Base-by-base conservation (phyloP, 2,329 filamentous ascomycete species). In the Diaporthe longicolla region DNA sequence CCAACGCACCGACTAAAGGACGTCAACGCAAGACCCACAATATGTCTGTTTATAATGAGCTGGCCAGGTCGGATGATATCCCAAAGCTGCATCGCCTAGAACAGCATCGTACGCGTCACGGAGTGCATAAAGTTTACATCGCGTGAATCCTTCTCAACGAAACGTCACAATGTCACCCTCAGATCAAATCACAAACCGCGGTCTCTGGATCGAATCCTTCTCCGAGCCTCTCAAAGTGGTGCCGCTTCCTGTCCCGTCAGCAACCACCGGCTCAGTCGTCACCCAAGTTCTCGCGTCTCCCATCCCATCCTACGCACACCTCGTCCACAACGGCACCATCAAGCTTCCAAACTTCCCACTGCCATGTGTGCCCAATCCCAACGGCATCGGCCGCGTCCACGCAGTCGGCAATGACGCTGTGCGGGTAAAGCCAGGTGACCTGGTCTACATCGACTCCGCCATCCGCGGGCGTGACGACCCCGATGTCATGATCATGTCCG, bases 151-250 rank as follows among this genome's bases (percentile, higher is more conserved):
- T 10, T 24, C 35, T 3, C 7, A 61, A 15, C 37, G 35, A 61
- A 3, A 13, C 35, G 6, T 37, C 37, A 43, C 10, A 26, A 61
- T 61, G 35, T 9, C 35, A 61, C 5, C 37, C 13, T 43, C 35
- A 61, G 58, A 61, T 13, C 21, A 61, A 40, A 21, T 61, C 15
- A 61, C 58, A 26, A 61, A 61, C 10, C 58, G 37, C 5, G 58
- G 58, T n/a, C 58, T 61, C 21, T 61, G 58, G 58, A 43, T 61
- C 37, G 58, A 61, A 43, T 61, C 58, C 4, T 61, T 43, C 37
- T 61, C 58, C 21, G 11, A 61, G 37, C 58, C 58, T 5, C 35
- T 61, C 58, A 40, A 43, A 13, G 8, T 61, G 11, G 58, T 43
- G n/a, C 35, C 58, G 6, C 58, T 61, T 29, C 58, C 58, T 43